phyloP scores from a whole-genome alignment of 83 land plant species.

The Picea engelmannii region DNA sequence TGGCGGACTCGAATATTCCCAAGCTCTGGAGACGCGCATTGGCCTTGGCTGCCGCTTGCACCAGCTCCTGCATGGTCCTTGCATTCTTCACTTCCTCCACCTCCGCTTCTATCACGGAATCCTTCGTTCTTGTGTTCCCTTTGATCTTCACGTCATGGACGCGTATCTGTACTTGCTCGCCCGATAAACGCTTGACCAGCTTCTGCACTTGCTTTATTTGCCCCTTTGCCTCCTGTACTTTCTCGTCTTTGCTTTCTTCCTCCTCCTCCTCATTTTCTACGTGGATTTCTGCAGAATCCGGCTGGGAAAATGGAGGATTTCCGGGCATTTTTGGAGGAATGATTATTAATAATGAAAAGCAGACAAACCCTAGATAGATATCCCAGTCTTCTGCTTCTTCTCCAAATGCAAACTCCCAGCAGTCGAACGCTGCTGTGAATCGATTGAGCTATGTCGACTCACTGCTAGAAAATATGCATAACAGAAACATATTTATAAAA shows the following conservation, averaged over 20 bases:
- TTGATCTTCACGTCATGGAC: constrained; percentile 84
- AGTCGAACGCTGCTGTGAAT: too few species aligned
- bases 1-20: constrained; percentile 75
- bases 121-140: constrained; percentile 85
- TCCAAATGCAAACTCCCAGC: too few species aligned
- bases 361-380: too few species aligned
- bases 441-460: too few species aligned
- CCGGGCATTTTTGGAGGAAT: too few species aligned
- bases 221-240: neutral
- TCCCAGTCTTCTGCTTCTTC: too few species aligned
- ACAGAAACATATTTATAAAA: too few species aligned
- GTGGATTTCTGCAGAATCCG: neutral
- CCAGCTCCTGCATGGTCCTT: constrained; percentile 72
- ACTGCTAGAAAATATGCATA: too few species aligned
- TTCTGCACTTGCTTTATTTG: neutral
- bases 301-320: too few species aligned
- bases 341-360: too few species aligned
- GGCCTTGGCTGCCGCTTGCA: constrained; percentile 63
- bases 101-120: constrained; percentile 76
- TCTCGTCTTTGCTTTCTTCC: neutral
- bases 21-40: constrained; percentile 50
- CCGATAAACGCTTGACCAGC: neutral
- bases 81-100: constrained; percentile 48
- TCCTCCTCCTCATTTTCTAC: neutral
- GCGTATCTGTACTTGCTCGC: constrained; percentile 40